phyloP scores from a whole-genome alignment of 164 flowering plant species.

The Chloranthus sessilifolius region DNA sequence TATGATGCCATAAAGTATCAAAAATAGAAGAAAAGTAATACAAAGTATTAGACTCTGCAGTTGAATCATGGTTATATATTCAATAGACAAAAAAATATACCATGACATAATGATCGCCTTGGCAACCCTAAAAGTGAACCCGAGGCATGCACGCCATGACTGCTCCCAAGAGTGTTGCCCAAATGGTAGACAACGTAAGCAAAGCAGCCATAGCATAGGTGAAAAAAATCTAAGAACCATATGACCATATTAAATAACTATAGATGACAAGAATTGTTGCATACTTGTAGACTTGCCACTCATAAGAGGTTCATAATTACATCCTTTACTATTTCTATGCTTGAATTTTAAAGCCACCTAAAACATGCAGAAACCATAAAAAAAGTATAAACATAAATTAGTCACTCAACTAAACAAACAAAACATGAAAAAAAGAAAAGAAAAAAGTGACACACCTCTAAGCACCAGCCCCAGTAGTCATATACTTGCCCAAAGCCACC shows the following conservation, averaged over 20 bases:
- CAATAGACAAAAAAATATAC: constrained; percentile 26
- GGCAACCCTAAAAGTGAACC: constrained; percentile 78
- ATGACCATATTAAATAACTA: too few relatives aligned
- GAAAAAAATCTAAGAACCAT: too few relatives aligned
- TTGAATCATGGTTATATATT: neutral
- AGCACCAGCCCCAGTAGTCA: constrained; percentile 52
- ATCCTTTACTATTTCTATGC: constrained; percentile 86
- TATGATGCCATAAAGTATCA: neutral
- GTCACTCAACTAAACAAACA: neutral
- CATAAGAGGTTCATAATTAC: constrained; percentile 81
- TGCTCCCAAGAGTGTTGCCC: constrained; percentile 69
- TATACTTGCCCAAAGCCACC: constrained; percentile 96
- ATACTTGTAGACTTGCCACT: constrained; percentile 89
- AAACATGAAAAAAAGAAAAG: neutral
- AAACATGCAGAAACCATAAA: too few relatives aligned
- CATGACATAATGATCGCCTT: constrained; percentile 82
- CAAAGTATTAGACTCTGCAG: too few relatives aligned
- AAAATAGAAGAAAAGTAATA: too few relatives aligned
- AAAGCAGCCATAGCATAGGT: neutral
- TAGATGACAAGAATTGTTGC: too few relatives aligned
- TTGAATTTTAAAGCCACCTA: constrained; percentile 87
- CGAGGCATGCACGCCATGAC: constrained; percentile 87
- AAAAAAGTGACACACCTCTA: constrained; percentile 42
- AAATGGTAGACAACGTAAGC: constrained; percentile 12
- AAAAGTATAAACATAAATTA: neutral